These are phyloP conservation scores for Citrus glauca DNA, from an alignment of 345 rosid species.

Conservation along the genomic window DNA sequence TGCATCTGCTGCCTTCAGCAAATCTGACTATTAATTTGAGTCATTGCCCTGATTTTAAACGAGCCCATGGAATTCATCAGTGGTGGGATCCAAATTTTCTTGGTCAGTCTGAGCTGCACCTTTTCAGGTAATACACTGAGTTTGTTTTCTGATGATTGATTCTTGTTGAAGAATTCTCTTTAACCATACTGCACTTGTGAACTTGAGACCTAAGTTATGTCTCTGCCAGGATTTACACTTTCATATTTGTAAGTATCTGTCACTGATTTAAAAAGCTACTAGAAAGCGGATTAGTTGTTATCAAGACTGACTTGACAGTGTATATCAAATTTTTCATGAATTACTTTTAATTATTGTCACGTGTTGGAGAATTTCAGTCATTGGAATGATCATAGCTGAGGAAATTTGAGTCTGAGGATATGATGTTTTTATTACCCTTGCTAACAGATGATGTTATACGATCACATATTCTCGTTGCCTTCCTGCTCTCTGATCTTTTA, in stretches of 20 bases:
- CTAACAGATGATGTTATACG: background rate
- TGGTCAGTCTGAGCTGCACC: slow-evolving; percentile 32
- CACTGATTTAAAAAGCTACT: background rate
- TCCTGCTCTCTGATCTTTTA: background rate
- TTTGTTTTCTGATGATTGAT: background rate
- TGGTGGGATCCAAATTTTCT: slow-evolving; percentile 62
- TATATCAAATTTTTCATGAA: background rate
- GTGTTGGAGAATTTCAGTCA: background rate
- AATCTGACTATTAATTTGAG: slow-evolving; percentile 35
- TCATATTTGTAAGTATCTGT: background rate
- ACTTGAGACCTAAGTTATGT: background rate
- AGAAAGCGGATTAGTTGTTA: background rate
- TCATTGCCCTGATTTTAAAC: slow-evolving; percentile 36
- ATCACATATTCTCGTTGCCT: background rate
- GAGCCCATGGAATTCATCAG: slow-evolving; percentile 70
- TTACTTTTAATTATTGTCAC: background rate
- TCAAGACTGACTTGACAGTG: background rate
- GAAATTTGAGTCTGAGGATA: background rate
- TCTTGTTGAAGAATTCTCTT: background rate
- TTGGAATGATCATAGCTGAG: background rate
- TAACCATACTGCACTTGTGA: background rate
- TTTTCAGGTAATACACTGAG: slow-evolving; percentile 4
- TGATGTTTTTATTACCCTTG: background rate
- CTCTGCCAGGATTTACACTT: background rate
- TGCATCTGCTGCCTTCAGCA: slow-evolving; percentile 66